Base-by-base conservation (phyloP, 2,329 filamentous ascomycete species). In the Sarocladiaceae sp. region DNA sequence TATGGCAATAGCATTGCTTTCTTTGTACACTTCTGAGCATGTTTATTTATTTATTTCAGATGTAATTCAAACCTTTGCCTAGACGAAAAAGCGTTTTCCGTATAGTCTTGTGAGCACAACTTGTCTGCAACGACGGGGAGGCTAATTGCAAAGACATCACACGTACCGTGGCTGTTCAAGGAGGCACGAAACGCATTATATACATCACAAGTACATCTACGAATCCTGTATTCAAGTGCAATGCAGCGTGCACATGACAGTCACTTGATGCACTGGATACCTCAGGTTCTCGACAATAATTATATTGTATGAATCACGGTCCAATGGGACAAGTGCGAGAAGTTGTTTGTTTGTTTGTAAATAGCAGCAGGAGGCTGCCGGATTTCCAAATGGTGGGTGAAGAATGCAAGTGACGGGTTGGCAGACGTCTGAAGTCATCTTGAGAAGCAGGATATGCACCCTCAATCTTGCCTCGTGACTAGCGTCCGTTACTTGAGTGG, bases 381-480 rank as follows among this genome's bases (percentile, higher is more conserved):
- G 23, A 48, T 48, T n/a, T 48, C 44, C n/a, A 48, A 48, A 6
- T 10, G 22, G 44, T 33, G 44, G 44, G 28, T 48, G 44, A 28
- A 48, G 44, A 48, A 48, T 31, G 44, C 28, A 48, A 48, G 26
- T 20, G 25, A 26, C 33, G 44, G 44, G 20, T 44, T n/a, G 40
- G 23, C 22, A 48, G 44, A 42, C 37, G 18, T 22, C 5, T 8
- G 26, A 17, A 17, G 12, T 18, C 40, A 8, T 11, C 40, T 11
- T n/a, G 3, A 29, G 17, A 33, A 22, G 44, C 44, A 48, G 44
- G 44, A 48, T 48, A n/a, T 28, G 22, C 44, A 48, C 44, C 44
- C 44, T 12, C 20, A 4, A 48, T 48, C 44, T 48, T 48, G 44
- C 44, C 28, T 3, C 26, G 18, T 25, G 25, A 33, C 44, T 13